Evolutionary conservation across 768 basidiomycete genomes (phyloP).

Genomic region (Termitomyces sp.): DNA sequence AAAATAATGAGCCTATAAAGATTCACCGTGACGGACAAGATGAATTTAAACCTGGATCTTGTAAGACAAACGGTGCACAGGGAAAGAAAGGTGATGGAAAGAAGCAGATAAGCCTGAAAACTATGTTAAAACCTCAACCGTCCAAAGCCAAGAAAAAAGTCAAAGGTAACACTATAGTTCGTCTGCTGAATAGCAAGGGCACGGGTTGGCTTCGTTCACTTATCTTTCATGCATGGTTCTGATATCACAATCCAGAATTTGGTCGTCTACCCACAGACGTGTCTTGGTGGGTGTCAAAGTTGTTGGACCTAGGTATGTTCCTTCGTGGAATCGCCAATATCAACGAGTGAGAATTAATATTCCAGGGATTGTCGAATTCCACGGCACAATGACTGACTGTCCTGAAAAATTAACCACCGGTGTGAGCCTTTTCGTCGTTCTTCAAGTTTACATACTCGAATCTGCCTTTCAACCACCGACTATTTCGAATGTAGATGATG

Average conservation of each 20-base stretch:
- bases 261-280: slow-evolving; percentile 68
- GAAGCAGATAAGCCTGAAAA: slow-evolving; percentile 60
- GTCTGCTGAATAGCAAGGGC: slow-evolving; percentile 57
- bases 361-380: slow-evolving; percentile 61
- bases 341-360: not conserved
- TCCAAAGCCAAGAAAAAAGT: slow-evolving; percentile 54
- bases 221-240: not conserved
- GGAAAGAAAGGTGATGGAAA: slow-evolving; percentile 36
- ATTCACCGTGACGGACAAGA: slow-evolving; percentile 51
- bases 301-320: slow-evolving; percentile 62
- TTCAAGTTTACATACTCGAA: slow-evolving; percentile 64
- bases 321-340: not conserved
- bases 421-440: slow-evolving; percentile 68
- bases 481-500: slow-evolving; percentile 25
- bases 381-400: slow-evolving; percentile 73
- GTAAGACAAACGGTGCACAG: slow-evolving; percentile 21
- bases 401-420: slow-evolving; percentile 68
- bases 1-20: slow-evolving; percentile 51
- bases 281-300: slow-evolving; percentile 66
- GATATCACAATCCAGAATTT: slow-evolving; percentile 41
- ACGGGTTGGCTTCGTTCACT: slow-evolving; percentile 42
- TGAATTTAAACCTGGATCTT: slow-evolving; percentile 21
- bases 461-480: slow-evolving; percentile 58
- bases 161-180: slow-evolving; percentile 58
- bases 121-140: slow-evolving; percentile 58